Base-by-base conservation (phyloP, 2,329 filamentous ascomycete genomes). In the Penicillium aurantiogriseum region DNA sequence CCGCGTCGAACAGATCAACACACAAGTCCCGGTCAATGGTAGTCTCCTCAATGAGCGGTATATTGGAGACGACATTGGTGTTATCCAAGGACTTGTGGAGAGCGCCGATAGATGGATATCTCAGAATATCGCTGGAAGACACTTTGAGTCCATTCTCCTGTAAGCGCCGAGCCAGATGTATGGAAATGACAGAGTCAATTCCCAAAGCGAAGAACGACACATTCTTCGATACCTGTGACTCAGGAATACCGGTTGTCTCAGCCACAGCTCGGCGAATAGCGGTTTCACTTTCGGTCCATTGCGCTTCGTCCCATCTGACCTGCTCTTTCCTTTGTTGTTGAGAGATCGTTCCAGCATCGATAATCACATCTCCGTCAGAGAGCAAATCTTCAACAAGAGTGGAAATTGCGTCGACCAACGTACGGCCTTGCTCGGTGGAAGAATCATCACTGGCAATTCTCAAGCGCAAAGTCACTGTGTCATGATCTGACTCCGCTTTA, bases 181-280 rank as follows among this genome's bases (percentile, higher is more conserved):
- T 45, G 1, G 51, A 54, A 15, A 54, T 17, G 2, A 54, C 36
- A 6, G 51, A 54, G n/a, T 54, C 51, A 25, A 54, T 47, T 33
- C 51, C 51, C 19, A 54, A 39, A n/a, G 51, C n/a, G 31, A 54
- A 54, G 39, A 54, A 54, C 2, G 51, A 54, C 6, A 23, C 27
- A 31, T 48, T 54, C 15, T 54, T 54, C 10, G 51, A 54, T 23
- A 54, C 33, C 7, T 54, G 31, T 3, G 17, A 47, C 7, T 48
- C 51, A 6, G 43, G 17, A 23, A 54, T 27, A 17, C 51, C 51
- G 17, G 44, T 31, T 2, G 46, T 31, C 8, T 54, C 35, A 17
- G 51, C 33, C 43, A 54, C 44, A 45, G n/a, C 51, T 39, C n/a
- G 43, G 15, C 43, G 43, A 15, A 48, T 10, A 19, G 27, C 46